Evolutionary conservation across 768 basidiomycete species (phyloP).

Genomic region (Lactarius evosmus): DNA sequence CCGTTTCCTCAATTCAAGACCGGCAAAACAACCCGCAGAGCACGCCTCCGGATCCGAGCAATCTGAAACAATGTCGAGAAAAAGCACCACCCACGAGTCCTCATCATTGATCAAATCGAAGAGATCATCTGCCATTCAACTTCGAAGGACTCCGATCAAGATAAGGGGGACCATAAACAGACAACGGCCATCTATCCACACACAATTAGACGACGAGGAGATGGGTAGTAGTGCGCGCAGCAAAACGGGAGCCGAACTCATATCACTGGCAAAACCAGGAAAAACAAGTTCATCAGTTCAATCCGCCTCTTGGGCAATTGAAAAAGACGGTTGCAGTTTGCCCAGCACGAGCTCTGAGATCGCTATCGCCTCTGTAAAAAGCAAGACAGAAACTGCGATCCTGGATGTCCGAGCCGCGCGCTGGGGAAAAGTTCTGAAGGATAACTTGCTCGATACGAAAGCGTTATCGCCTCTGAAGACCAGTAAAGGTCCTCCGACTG

Average conservation of each 20-base stretch:
- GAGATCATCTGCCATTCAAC: background rate
- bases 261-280: background rate
- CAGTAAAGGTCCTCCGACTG: background rate
- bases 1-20: conserved; percentile 28
- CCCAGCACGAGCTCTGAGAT: conserved; percentile 25
- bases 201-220: background rate
- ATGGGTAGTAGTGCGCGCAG: background rate
- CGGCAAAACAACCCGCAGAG: background rate
- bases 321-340: conserved; percentile 34
- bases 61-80: background rate
- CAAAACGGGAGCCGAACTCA: background rate
- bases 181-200: background rate
- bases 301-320: conserved; percentile 59
- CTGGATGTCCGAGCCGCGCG: conserved; percentile 36
- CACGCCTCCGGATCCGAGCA: background rate
- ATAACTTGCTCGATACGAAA: background rate
- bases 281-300: conserved; percentile 3
- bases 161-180: conserved; percentile 2
- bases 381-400: conserved; percentile 35
- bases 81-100: background rate
- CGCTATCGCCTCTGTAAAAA: conserved; percentile 5
- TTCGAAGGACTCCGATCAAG: conserved; percentile 5
- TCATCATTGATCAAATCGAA: background rate
- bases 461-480: background rate
- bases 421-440: conserved; percentile 30